phyloP scores from a whole-genome alignment of 2,329 filamentous ascomycete species.

The Apiospora phragmitis region DNA sequence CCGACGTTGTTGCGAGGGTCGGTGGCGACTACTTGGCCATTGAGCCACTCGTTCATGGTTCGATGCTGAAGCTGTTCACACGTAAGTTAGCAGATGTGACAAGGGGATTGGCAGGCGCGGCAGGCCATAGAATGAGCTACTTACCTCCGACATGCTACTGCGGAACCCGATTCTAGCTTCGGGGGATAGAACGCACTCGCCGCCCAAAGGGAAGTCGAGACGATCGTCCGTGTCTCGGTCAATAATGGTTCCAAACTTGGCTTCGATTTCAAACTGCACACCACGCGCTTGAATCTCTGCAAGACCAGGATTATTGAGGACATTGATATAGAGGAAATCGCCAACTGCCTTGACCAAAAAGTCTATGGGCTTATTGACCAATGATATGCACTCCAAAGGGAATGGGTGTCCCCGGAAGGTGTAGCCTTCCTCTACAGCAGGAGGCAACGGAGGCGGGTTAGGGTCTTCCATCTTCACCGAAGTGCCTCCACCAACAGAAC shows the following conservation, averaged over 20 bases:
- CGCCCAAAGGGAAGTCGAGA: conserved; percentile 65
- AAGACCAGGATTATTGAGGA: conserved; percentile 67
- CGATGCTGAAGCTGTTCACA: conserved; percentile 72
- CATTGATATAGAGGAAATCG: conserved; percentile 75
- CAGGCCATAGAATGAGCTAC: conserved; percentile 22
- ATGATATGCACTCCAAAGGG: conserved; percentile 68
- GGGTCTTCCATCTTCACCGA: conserved; percentile 25
- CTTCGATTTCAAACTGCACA: conserved; percentile 88
- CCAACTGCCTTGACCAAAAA: conserved; percentile 75
- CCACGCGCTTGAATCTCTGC: conserved; percentile 62
- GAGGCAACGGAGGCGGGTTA: conserved; percentile 11
- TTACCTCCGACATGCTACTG: conserved; percentile 87
- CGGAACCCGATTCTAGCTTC: conserved; percentile 68
- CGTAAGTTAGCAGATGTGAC: neutral
- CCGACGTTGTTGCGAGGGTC: neutral
- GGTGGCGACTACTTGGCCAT: neutral
- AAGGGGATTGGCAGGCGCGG: conserved; percentile 1
- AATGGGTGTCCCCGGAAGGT: conserved; percentile 29
- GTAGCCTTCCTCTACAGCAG: conserved; percentile 19
- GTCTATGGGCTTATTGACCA: conserved; percentile 69
- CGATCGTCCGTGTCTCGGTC: conserved; percentile 70
- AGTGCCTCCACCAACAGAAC: conserved; percentile 29
- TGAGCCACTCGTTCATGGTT: conserved; percentile 65
- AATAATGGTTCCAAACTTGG: conserved; percentile 83
- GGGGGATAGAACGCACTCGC: conserved; percentile 69